Conservation (phyloP, 345 rosid species). For the Rhodamnia rubescens region DNA sequence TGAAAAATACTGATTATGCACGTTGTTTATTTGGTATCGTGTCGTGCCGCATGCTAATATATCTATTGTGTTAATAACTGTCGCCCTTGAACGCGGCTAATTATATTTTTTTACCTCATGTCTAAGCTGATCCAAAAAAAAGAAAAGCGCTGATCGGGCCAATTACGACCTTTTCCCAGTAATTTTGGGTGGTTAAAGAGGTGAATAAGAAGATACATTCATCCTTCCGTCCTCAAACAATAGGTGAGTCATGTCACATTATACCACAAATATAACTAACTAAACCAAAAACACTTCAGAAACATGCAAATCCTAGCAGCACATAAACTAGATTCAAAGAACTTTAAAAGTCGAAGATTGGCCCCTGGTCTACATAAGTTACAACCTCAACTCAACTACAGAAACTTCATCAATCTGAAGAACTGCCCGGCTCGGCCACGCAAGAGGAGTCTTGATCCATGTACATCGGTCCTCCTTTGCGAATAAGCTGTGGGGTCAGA, state of each 20-base stretch:
- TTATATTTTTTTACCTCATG: not conserved
- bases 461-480: not conserved
- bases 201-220: not conserved
- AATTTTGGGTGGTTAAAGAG: not conserved
- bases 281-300: not conserved
- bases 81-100: rapidly evolving
- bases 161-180: not conserved
- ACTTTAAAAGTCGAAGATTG: not conserved
- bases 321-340: not conserved
- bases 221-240: not conserved
- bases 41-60: rapidly evolving
- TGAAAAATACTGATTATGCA: not conserved
- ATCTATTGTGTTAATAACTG: not conserved
- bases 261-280: not conserved
- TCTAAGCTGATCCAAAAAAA: not conserved
- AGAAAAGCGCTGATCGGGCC: not conserved
- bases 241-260: not conserved
- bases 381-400: not conserved
- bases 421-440: not conserved
- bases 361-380: not conserved
- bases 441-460: not conserved
- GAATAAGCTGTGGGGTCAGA: not conserved
- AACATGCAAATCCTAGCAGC: not conserved
- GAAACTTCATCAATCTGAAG: not conserved
- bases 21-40: rapidly evolving